Evolutionary conservation across 2,329 filamentous ascomycete genomes (phyloP).

Genomic region (Elsinoe necatrix): DNA sequence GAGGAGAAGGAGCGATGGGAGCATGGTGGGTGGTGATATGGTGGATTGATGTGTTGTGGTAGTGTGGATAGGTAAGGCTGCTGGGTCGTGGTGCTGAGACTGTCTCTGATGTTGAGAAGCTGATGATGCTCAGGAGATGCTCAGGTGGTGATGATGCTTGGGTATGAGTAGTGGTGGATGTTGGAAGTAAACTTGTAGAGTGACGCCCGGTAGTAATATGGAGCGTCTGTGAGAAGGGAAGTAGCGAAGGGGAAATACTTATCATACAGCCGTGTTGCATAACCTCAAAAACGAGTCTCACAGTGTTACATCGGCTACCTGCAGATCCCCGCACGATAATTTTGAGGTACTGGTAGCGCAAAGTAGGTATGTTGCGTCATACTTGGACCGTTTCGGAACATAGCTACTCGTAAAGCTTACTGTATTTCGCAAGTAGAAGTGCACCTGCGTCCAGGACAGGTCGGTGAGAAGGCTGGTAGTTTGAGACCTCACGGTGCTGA

Average conservation of each 20-base stretch:
- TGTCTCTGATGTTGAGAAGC: neutral
- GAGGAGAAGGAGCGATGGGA: slow-evolving; percentile 15
- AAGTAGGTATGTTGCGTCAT: neutral
- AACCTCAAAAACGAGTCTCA: neutral
- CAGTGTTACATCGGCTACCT: neutral
- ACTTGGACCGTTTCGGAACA: neutral
- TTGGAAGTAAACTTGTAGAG: neutral
- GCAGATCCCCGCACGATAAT: neutral
- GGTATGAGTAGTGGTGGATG: too few relatives aligned
- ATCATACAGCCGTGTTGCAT: neutral
- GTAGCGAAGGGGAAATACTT: neutral
- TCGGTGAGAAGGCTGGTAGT: neutral
- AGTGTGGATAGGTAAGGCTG: neutral
- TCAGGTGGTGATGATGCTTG: neutral
- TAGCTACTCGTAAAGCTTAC: neutral
- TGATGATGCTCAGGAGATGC: neutral
- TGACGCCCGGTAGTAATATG: neutral
- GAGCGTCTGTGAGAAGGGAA: neutral
- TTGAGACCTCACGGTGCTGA: neutral
- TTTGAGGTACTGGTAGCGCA: neutral
- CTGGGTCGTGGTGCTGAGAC: too few relatives aligned
- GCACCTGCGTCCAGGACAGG: neutral
- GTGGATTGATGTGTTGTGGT: neutral
- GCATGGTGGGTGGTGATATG: neutral
- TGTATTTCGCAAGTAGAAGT: neutral